Conservation (phyloP, 805 yeast species). For the Priceomyces carsonii region DNA sequence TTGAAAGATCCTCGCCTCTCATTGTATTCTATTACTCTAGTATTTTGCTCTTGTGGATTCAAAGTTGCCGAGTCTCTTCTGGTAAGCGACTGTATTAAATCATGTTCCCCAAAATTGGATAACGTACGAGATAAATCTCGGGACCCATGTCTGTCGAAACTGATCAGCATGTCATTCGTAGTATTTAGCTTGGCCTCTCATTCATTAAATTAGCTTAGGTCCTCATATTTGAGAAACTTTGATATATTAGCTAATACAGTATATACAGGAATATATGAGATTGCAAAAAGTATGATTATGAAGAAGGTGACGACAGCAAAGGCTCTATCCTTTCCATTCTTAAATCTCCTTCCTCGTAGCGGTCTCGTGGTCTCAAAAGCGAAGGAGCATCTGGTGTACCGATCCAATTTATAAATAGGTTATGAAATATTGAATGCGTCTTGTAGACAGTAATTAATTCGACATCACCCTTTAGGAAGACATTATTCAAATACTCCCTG, state of each 20-base stretch:
- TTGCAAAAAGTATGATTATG: not conserved
- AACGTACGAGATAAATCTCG: too few species aligned
- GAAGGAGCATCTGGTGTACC: conserved; percentile 31
- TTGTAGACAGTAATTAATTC: conserved; percentile 34
- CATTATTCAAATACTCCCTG: conserved; percentile 62
- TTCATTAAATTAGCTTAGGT: too few species aligned
- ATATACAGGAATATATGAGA: conserved; percentile 1
- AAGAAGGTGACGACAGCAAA: conserved; percentile 11
- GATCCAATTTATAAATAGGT: conserved; percentile 38
- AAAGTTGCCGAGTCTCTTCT: too few species aligned
- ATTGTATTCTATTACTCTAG: not conserved
- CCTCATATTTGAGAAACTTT: too few species aligned
- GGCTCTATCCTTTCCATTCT: conserved; percentile 26
- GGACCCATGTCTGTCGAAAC: too few species aligned
- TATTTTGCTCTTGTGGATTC: not conserved
- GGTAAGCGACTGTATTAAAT: too few species aligned
- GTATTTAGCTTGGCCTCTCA: too few species aligned
- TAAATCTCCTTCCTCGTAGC: conserved; percentile 22
- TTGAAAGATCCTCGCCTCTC: not conserved
- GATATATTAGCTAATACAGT: too few species aligned
- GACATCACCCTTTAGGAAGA: conserved; percentile 30
- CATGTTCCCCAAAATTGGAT: too few species aligned
- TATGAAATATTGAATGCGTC: conserved; percentile 21
- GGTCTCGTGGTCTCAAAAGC: conserved; percentile 16
- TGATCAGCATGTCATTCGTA: too few species aligned